Evolutionary conservation across 495 filamentous ascomycete genomes (phyloP).

Genomic region (Friedmanniomyces endolithicus): DNA sequence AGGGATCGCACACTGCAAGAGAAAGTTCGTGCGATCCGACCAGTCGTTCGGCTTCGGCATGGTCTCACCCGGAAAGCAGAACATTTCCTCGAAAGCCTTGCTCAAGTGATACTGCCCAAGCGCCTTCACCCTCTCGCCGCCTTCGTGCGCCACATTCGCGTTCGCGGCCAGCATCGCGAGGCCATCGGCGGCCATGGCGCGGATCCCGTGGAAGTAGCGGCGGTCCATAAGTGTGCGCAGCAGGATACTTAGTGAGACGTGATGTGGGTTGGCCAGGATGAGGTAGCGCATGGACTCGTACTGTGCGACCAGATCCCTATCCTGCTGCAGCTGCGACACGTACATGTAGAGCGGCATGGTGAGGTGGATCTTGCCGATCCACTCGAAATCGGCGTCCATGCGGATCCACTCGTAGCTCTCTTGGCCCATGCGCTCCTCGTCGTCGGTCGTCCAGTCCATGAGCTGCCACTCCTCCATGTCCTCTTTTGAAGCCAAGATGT

Average conservation of each 20-base stretch:
- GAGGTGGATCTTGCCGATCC: slow-evolving; percentile 71
- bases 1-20: slow-evolving; percentile 69
- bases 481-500: slow-evolving; percentile 70
- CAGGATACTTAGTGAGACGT: slow-evolving; percentile 72
- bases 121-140: slow-evolving; percentile 57
- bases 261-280: slow-evolving; percentile 46
- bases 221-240: slow-evolving; percentile 78
- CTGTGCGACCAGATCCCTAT: slow-evolving; percentile 91
- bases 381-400: slow-evolving; percentile 96
- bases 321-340: slow-evolving; percentile 90
- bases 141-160: slow-evolving; percentile 29
- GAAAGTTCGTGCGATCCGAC: slow-evolving; percentile 65
- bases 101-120: slow-evolving; percentile 72
- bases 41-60: slow-evolving; percentile 87
- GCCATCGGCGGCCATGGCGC: slow-evolving; percentile 62
- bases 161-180: slow-evolving; percentile 35
- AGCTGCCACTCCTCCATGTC: slow-evolving; percentile 76
- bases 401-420: slow-evolving; percentile 98
- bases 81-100: slow-evolving; percentile 73
- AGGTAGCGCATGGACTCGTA: slow-evolving; percentile 65
- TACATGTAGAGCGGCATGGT: slow-evolving; percentile 92
- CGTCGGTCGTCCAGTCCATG: slow-evolving; percentile 73
- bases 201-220: slow-evolving; percentile 87
- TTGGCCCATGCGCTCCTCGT: slow-evolving; percentile 79
- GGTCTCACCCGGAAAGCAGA: slow-evolving; percentile 59